Base-by-base conservation (phyloP, 306 rosid species). In the Aeschynomene evenia region DNA sequence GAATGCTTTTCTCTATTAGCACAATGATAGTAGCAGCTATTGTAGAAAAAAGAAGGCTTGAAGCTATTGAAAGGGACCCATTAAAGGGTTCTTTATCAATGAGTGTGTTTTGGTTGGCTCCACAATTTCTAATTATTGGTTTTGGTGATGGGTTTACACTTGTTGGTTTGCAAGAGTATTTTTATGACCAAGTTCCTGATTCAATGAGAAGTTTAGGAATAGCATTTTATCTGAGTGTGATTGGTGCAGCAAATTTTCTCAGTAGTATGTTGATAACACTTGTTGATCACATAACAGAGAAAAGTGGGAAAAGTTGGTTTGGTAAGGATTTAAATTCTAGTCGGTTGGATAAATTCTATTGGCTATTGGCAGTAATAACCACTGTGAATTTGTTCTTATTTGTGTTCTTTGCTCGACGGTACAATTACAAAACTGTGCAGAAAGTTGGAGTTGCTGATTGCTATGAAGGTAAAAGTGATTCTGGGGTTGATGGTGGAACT, bases 151-250 rank as follows among this genome's bases (percentile, higher is more conserved):
- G 96, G 5, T 88, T 90, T 13, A 56, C 94, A 1, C 77, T 93
- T 1, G 97, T 90, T 20, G 98, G 98, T 0, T 74, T 90, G 69
- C 98, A 93, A 43, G 98, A 93, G 70, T 88, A 90, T 16, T 93
- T 90, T 29, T 93, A 90, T 33, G 97, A 86, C 49, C 98, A 93
- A 78, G 98, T 87, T 33, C 98, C 98, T 0, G 98, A 93, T 6
- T 86, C 98, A 1, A 93, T 93, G 98, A 82, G 98, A 58, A 93
- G 97, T 66, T 49, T 93, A 16, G 98, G 97, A 12, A 85, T 93
- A 55, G 97, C 97, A 0, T 77, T 93, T 24, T 94, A 90, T 57
- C 54, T 94, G 4, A 85, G 96, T 43, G 96, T 94, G 19, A 75
- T 83, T 9, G 98, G 97, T 1, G 91, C 89, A 9, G 85, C 79